Percentiles rank a stretch among this genome's conserved stretches.
These are phyloP conservation scores for Wickerhamiella azyma DNA, from an alignment of 805 yeast species.

Conservation along the genomic window DNA sequence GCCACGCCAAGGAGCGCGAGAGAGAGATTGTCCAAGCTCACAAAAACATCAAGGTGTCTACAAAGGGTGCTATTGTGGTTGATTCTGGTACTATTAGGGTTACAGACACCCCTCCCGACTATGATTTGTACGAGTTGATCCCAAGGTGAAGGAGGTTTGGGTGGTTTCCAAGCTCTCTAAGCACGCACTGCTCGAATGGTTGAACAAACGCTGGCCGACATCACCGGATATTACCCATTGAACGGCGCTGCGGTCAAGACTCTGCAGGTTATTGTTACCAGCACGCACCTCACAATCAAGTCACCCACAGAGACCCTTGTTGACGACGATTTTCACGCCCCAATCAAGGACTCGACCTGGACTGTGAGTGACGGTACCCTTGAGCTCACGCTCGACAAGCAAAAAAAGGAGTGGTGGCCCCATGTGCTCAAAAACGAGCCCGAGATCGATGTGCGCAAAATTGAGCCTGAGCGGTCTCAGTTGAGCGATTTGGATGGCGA, in stretches of 20 bases:
- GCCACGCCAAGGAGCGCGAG: conserved; percentile 61
- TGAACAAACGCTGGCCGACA: conserved; percentile 31
- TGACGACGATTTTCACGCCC: conserved; percentile 27
- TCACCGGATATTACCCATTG: conserved; percentile 27
- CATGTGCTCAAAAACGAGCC: conserved; percentile 31
- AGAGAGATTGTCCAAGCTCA: conserved; percentile 47
- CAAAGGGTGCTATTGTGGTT: neutral
- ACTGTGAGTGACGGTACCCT: conserved; percentile 28
- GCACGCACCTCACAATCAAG: conserved; percentile 13
- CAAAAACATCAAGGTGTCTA: neutral
- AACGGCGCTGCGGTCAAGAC: conserved; percentile 27
- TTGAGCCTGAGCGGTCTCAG: conserved; percentile 30
- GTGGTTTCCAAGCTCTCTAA: too few relatives aligned
- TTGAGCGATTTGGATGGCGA: conserved; percentile 31
- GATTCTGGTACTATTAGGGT: conserved; percentile 16
- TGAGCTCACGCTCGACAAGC: conserved; percentile 28
- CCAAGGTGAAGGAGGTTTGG: neutral
- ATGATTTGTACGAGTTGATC: conserved; percentile 11
- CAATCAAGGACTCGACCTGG: conserved; percentile 30
- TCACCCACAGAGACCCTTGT: conserved; percentile 15
- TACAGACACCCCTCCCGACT: conserved; percentile 18
- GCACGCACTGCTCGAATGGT: neutral
- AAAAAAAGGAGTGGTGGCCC: conserved; percentile 35
- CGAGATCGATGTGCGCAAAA: conserved; percentile 29
- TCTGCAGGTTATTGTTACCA: conserved; percentile 22